These are phyloP conservation scores for Cryphonectria japonica DNA, from an alignment of 2,329 filamentous ascomycete species.

Conservation along the genomic window DNA sequence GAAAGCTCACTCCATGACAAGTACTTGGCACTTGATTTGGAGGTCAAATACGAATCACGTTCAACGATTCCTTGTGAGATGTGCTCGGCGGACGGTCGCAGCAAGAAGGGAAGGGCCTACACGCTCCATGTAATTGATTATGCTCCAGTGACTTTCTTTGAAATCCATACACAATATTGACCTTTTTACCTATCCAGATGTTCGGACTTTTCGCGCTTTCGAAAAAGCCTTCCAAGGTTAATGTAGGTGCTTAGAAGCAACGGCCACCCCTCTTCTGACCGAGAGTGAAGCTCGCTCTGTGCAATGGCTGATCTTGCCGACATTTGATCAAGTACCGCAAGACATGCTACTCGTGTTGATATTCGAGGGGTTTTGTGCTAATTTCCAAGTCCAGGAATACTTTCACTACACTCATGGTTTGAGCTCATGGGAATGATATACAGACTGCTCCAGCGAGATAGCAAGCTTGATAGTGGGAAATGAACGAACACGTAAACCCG, in stretches of 20 bases:
- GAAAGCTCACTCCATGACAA: neutral
- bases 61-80: neutral
- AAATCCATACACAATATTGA: neutral
- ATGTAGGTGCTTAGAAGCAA: neutral
- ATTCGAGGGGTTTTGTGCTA: neutral
- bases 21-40: neutral
- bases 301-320: neutral
- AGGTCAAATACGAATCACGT: neutral
- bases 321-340: neutral
- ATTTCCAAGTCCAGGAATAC: neutral
- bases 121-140: no score
- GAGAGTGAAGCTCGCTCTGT: neutral
- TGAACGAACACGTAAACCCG: neutral
- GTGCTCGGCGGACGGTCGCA: neutral
- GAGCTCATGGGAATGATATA: neutral
- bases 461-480: neutral
- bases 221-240: neutral
- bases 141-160: neutral
- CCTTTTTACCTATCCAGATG: neutral
- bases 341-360: neutral
- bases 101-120: neutral
- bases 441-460: neutral
- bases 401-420: neutral
- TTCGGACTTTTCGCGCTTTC: neutral
- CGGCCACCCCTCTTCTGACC: neutral